Conservation (phyloP, 1,139 yeast species). For the Taphrina wiesneri region DNA sequence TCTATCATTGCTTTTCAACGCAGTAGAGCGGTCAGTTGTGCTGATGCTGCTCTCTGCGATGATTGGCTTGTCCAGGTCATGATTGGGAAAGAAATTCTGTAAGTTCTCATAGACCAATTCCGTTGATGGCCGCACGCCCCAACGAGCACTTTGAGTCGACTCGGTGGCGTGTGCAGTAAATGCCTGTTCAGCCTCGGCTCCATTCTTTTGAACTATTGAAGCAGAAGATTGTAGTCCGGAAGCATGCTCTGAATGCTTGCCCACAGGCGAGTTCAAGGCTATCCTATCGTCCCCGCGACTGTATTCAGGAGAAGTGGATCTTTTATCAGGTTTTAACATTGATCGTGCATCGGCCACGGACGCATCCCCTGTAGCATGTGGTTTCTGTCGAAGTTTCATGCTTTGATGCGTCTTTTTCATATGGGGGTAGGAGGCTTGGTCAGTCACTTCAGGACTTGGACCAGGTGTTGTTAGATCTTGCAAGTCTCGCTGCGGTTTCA, state of each 20-base stretch:
- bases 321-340: neutral
- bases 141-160: too few species aligned
- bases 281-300: constrained; percentile 18
- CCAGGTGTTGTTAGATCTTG: neutral
- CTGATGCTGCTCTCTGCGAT: constrained; percentile 52
- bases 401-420: constrained; percentile 11
- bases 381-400: constrained; percentile 8
- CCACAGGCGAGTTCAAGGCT: constrained; percentile 8
- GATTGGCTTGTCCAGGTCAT: constrained; percentile 90
- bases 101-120: constrained; percentile 89
- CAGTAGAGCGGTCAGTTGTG: neutral
- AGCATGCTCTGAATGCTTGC: neutral
- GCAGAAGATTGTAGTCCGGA: neutral
- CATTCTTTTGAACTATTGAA: too few species aligned
- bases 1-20: neutral
- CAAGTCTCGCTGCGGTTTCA: constrained; percentile 47
- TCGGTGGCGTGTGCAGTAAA: too few species aligned
- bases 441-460: neutral
- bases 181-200: too few species aligned
- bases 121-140: constrained; percentile 86
- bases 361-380: neutral
- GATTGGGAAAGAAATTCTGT: constrained; percentile 87
- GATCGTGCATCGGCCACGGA: neutral
- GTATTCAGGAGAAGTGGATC: constrained; percentile 26
- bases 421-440: neutral